Conservation (phyloP, 345 rosid species). For the Erucastrum elatum region DNA sequence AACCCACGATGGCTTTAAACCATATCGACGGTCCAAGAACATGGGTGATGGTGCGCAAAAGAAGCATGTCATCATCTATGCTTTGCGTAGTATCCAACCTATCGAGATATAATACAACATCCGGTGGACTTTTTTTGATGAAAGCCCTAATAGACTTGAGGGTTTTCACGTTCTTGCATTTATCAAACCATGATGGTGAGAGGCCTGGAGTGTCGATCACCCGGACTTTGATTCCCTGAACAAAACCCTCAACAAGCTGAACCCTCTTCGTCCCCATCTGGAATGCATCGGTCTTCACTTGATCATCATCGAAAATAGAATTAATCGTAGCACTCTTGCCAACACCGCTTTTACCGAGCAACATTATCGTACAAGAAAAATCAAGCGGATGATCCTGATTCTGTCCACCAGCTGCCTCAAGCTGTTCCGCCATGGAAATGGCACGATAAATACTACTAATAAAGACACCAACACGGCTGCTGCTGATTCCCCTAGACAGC, state of each 20-base stretch:
- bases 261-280: conserved; percentile 84
- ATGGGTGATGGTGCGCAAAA: conserved; percentile 83
- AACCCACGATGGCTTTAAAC: conserved; percentile 97
- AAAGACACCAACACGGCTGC: conserved; percentile 80
- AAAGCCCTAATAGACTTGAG: conserved; percentile 75
- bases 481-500: conserved; percentile 91
- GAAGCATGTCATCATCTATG: conserved; percentile 94
- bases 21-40: conserved; percentile 92
- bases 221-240: conserved; percentile 91
- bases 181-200: conserved; percentile 88
- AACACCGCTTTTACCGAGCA: conserved; percentile 93
- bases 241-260: conserved; percentile 89
- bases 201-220: conserved; percentile 97
- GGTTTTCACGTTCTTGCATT: conserved; percentile 83
- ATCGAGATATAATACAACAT: conserved; percentile 93
- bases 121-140: conserved; percentile 89
- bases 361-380: conserved; percentile 98
- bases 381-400: conserved; percentile 54
- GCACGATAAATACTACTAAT: conserved; percentile 85
- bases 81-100: conserved; percentile 90
- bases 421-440: conserved; percentile 96
- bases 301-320: conserved; percentile 91
- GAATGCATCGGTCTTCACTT: conserved; percentile 77
- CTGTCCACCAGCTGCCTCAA: conserved; percentile 86
- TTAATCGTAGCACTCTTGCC: conserved; percentile 98